These are phyloP conservation scores for Firmiana major DNA, from an alignment of 345 rosid genomes.

Conservation along the genomic window DNA sequence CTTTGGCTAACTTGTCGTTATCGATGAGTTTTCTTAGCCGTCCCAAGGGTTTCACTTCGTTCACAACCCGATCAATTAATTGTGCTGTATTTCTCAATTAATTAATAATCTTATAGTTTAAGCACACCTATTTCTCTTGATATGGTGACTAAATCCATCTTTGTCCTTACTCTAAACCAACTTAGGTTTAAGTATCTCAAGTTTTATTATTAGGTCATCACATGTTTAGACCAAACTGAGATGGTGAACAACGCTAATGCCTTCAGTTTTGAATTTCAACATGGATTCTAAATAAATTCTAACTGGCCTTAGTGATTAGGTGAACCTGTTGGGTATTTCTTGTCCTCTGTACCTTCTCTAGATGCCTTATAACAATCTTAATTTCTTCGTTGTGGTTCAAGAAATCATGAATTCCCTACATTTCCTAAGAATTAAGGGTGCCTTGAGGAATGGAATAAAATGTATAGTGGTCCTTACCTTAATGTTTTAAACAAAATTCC, in stretches of 20 bases:
- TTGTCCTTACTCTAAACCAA: background rate
- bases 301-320: background rate
- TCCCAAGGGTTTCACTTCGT: background rate
- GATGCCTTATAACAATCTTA: background rate
- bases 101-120: background rate
- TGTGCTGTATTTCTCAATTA: background rate
- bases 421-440: background rate
- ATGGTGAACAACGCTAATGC: background rate
- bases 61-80: background rate
- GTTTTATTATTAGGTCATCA: background rate
- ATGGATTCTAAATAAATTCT: background rate
- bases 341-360: background rate
- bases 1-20: background rate
- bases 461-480: background rate
- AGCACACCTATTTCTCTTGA: background rate
- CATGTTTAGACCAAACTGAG: background rate
- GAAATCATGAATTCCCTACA: background rate
- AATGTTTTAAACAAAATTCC: background rate
- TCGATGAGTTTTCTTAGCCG: background rate
- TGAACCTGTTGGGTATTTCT: background rate
- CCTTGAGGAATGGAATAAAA: background rate
- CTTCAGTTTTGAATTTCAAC: background rate
- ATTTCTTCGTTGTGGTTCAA: background rate
- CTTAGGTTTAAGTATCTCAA: background rate
- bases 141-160: background rate